Evolutionary conservation across 2,329 filamentous ascomycete genomes (phyloP), one percentile per base, ranked within the genome.

Genomic region (Colletotrichum liriopes): DNA sequence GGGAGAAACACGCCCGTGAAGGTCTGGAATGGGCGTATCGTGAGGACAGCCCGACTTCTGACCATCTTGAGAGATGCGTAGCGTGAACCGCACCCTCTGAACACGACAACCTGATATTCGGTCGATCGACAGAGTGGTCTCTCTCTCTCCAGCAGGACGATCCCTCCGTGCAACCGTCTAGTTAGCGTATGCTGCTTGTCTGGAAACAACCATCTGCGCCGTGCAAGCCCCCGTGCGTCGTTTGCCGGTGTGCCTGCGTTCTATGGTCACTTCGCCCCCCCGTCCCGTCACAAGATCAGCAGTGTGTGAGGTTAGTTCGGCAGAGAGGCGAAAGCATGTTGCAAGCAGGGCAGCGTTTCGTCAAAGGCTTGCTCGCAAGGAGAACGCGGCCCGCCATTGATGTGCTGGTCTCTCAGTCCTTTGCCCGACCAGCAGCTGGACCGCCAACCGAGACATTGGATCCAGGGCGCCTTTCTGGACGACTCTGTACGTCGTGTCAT

Each of bases 401-500:
- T 29, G 35, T 43, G 37, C 26, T 54, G 32, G 64, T 41, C 37
- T n/a, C 23, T 43, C 43, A 23, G 23, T 20, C 11, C 26, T 29
- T 49, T 56, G 49, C 49, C 29, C 41, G 43, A 51, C 45, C 39
- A 56, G 58, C 41, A 51, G 69, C 35, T 43, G 51, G 55, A 39
- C 16, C 51, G 23, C 39, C 65, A 63, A 26, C 68, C 65, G 43
- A 67, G 68, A 71, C 64, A 71, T 62, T 67, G 63, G 45, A 26
- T 51, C 43, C 64, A 47, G 39, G 12, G 18, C 35, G 52, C 45
- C 52, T 23, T 47, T 49, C 32, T 56, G 26, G 32, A 41, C 35
- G 55, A 67, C 39, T 43, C 43, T 51, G 64, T 56, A 54, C 56
- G 18, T 43, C 41, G 68, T 62, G 26, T 51, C 23, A 63, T 43